A percentile compares a stretch with the other conserved stretches of the same genome.
These are phyloP conservation scores for Saccharata proteae DNA, from an alignment of 2,329 filamentous ascomycete genomes.

Conservation along the genomic window DNA sequence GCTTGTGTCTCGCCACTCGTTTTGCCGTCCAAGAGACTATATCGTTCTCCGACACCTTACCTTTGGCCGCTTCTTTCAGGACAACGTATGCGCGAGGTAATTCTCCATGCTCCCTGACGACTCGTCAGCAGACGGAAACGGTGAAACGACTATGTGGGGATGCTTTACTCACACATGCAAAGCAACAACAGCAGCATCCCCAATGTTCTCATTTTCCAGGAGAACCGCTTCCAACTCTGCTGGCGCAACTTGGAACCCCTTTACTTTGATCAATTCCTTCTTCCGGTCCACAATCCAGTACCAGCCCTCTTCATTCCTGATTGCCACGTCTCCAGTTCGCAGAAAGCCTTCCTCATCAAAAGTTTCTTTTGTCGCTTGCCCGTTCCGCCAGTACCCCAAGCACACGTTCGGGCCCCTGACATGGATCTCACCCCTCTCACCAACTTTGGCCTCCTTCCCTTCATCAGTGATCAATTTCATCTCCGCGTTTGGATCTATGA, in stretches of 20 bases:
- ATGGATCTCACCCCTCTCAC: conserved; percentile 1
- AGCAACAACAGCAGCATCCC: conserved; percentile 11
- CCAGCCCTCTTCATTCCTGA: conserved; percentile 17
- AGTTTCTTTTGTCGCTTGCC: conserved; percentile 7
- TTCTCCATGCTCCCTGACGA: conserved; percentile 16
- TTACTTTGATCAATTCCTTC: conserved; percentile 35
- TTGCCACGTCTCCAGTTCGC: conserved; percentile 8
- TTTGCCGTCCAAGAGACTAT: conserved; percentile 25
- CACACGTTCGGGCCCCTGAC: conserved; percentile 1
- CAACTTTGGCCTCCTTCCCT: neutral
- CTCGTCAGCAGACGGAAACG: neutral
- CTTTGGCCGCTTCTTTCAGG: conserved; percentile 17
- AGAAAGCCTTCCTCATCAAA: conserved; percentile 7
- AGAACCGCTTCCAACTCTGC: conserved; percentile 8
- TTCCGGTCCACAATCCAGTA: conserved; percentile 27
- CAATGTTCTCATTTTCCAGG: conserved; percentile 3
- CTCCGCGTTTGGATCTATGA: conserved; percentile 1
- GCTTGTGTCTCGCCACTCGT: conserved; percentile 30
- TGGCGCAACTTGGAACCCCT: conserved; percentile 8
- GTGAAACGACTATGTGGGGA: conserved; percentile 1
- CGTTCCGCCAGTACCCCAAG: conserved; percentile 9
- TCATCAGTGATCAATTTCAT: conserved; percentile 4
- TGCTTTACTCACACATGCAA: conserved; percentile 4
- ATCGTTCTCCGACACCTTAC: conserved; percentile 20
- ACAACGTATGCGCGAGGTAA: conserved; percentile 22